phyloP scores from a whole-genome alignment of 2,329 filamentous ascomycete genomes.

The Alternaria infectoria region DNA sequence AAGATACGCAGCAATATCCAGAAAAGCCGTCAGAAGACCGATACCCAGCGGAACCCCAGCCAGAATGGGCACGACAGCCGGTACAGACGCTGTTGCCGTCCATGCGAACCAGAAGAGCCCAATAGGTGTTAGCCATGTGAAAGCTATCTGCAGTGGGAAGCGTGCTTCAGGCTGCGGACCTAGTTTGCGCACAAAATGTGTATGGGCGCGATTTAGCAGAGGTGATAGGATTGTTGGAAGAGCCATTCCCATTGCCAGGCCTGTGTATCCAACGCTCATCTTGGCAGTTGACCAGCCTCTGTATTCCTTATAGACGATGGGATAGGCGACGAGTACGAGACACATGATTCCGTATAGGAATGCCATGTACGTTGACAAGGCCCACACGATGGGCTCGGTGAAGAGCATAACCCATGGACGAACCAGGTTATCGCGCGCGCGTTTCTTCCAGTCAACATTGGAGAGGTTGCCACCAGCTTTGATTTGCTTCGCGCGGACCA shows the following conservation, averaged over 20 bases:
- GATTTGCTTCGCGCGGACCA: slow-evolving; percentile 62
- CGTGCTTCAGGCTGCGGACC: slow-evolving; percentile 59
- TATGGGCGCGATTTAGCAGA: neutral
- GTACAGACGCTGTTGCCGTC: slow-evolving; percentile 57
- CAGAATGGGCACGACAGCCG: slow-evolving; percentile 61
- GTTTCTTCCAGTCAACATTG: neutral
- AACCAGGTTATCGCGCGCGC: slow-evolving; percentile 27
- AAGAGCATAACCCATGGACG: slow-evolving; percentile 29
- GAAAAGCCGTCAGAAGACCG: slow-evolving; percentile 42
- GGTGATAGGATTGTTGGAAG: slow-evolving; percentile 26
- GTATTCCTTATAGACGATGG: slow-evolving; percentile 49
- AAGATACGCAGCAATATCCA: slow-evolving; percentile 67
- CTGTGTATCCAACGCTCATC: slow-evolving; percentile 45
- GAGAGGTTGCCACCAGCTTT: slow-evolving; percentile 55
- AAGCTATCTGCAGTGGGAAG: slow-evolving; percentile 59
- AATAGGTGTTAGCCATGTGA: slow-evolving; percentile 50
- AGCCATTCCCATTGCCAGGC: slow-evolving; percentile 24
- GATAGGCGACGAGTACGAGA: slow-evolving; percentile 58
- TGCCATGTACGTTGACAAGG: slow-evolving; percentile 31
- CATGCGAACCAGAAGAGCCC: slow-evolving; percentile 62
- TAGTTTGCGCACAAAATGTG: slow-evolving; percentile 32
- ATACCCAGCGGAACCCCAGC: slow-evolving; percentile 57
- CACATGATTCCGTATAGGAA: slow-evolving; percentile 54
- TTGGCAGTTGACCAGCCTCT: slow-evolving; percentile 46
- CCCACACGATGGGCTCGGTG: slow-evolving; percentile 27